Base-by-base conservation (phyloP, 129 eudicot genomes). In the Glebionis coronaria region DNA sequence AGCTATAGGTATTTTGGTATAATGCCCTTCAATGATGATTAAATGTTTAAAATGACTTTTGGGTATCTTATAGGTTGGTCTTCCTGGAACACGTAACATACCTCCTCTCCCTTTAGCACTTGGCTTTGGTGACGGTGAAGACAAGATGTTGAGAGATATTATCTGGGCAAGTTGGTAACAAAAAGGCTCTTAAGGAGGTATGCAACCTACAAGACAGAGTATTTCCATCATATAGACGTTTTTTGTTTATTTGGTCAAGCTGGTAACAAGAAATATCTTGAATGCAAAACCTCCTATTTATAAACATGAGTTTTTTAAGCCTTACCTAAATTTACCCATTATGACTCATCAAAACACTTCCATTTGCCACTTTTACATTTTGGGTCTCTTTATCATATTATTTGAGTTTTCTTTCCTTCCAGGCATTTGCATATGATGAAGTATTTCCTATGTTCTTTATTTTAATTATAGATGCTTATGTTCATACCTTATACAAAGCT, bases 31-130 rank as follows among this genome's bases (percentile, higher is more conserved):
- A 51, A 14, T 2, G 13, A 46, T 53, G 20, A 63, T 46, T 69
- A 42, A 65, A 71, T 31, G 49, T 66, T 31, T 87, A 73, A 69
- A 51, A 51, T 54, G 68, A 63, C 47, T 68, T 35, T 40, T 71
- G 67, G 25, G 80, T 77, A 56, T 76, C 74, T 72, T 72, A 80
- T 87, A 94, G 99, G 99, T 94, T 70, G 99, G 99, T 70, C 99
- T 86, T 60, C 99, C 99, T 51, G 99, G 99, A 82, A 94, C 99
- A 62, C 97, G 99, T 71, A 94, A 94, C 83, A 94, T 97, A 65
- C 93, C 89, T 56, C 61, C n/a, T n/a, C n/a, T n/a, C n/a, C n/a
- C n/a, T n/a, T n/a, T n/a, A n/a, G n/a, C n/a, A n/a, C n/a, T n/a
- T n/a, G n/a, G n/a, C n/a, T n/a, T n/a, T n/a, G n/a, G n/a, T n/a